These are phyloP conservation scores for Kitagawia praeruptora DNA, from an alignment of 129 eudicot species.

Conservation along the genomic window DNA sequence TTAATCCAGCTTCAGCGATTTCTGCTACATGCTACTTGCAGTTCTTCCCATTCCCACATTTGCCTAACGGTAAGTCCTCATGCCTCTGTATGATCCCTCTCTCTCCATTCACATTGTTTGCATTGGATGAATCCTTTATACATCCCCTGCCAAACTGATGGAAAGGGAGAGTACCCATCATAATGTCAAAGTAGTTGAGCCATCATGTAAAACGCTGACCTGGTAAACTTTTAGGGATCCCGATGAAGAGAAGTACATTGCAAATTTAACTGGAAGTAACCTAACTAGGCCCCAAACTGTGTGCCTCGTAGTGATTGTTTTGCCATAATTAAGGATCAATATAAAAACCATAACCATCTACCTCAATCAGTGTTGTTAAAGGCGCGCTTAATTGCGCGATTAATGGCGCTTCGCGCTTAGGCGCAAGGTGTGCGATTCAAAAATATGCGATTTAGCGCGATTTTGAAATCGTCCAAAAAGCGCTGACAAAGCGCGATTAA, in stretches of 20 bases:
- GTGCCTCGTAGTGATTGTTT: too few relatives aligned
- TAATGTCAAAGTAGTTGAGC: neutral
- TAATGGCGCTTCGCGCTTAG: too few relatives aligned
- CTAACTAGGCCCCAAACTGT: too few relatives aligned
- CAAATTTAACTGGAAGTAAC: neutral
- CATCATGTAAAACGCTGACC: neutral
- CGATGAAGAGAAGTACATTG: neutral
- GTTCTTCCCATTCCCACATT: conserved; percentile 50
- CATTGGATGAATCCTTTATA: neutral
- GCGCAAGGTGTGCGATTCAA: neutral
- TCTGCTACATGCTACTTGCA: conserved; percentile 44
- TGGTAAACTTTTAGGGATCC: neutral
- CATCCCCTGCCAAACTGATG: neutral
- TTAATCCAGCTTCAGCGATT: conserved; percentile 28
- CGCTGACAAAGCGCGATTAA: neutral
- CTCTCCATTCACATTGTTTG: neutral
- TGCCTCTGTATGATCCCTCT: neutral
- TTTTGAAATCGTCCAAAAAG: neutral
- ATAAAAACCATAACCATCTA: too few relatives aligned
- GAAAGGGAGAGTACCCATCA: neutral
- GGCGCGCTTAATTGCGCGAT: too few relatives aligned
- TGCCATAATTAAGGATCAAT: too few relatives aligned
- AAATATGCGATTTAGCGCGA: neutral
- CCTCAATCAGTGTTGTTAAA: too few relatives aligned
- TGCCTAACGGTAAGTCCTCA: conserved; percentile 23